phyloP scores from a whole-genome alignment of 805 yeast genomes.

The Cyberlindnera meyerae region DNA sequence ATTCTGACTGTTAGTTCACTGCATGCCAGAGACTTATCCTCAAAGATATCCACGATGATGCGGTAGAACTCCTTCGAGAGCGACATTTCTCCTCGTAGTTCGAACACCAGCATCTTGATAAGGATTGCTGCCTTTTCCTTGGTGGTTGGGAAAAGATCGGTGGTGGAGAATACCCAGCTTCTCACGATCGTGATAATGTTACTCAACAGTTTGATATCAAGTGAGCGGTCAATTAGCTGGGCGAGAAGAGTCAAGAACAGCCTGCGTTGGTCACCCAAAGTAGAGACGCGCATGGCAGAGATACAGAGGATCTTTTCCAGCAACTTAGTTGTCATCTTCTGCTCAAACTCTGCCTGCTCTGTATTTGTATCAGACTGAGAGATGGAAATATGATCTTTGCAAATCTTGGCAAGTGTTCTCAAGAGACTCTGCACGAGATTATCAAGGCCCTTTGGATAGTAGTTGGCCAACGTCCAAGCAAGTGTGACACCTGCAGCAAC shows the following conservation, averaged over 20 bases:
- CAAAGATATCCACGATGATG: constrained; percentile 83
- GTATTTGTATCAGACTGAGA: constrained; percentile 35
- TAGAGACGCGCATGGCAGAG: constrained; percentile 74
- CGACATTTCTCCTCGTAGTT: constrained; percentile 78
- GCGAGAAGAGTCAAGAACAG: constrained; percentile 82
- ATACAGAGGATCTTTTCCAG: constrained; percentile 73
- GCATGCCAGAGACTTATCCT: constrained; percentile 67
- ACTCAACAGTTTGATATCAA: constrained; percentile 67
- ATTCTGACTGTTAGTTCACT: constrained; percentile 89
- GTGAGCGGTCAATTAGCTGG: constrained; percentile 83
- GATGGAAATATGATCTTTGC: constrained; percentile 77
- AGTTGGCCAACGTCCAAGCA: constrained; percentile 76
- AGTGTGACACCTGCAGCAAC: constrained; percentile 83
- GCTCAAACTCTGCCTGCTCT: constrained; percentile 56
- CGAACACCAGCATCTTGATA: constrained; percentile 90
- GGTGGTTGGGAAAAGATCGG: constrained; percentile 85
- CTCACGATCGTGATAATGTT: constrained; percentile 76
- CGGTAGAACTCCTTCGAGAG: constrained; percentile 75
- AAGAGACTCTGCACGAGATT: constrained; percentile 70
- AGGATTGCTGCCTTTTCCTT: constrained; percentile 95
- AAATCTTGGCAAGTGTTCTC: constrained; percentile 83
- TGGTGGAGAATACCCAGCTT: constrained; percentile 82
- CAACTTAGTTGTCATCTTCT: constrained; percentile 71
- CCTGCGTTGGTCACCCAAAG: constrained; percentile 90
- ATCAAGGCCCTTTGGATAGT: constrained; percentile 69